Conservation (phyloP, 179 eudicot genomes). For the Silene vulgaris region DNA sequence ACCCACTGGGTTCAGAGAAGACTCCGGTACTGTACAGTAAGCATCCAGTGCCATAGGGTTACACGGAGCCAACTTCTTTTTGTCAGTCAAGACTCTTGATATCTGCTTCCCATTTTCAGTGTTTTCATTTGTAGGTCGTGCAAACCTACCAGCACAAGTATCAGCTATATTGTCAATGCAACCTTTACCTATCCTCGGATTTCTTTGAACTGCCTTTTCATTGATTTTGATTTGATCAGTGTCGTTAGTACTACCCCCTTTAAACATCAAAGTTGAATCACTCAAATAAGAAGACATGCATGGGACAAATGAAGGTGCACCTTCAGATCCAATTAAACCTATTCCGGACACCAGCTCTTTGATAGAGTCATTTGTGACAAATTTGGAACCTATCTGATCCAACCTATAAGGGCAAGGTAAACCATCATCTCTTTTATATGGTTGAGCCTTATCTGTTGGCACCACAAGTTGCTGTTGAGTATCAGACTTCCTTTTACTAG, state of each 20-base stretch:
- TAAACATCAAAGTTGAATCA: conserved; percentile 43
- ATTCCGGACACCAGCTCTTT: conserved; percentile 58
- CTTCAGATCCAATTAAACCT: conserved; percentile 63
- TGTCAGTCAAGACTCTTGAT: conserved; percentile 12
- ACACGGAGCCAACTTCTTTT: conserved; percentile 24
- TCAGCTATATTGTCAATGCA: conserved; percentile 21
- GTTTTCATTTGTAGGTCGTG: conserved; percentile 17
- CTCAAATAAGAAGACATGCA: conserved; percentile 35
- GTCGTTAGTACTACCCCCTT: conserved; percentile 18
- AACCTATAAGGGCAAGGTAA: conserved; percentile 53
- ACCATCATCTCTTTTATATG: conserved; percentile 32
- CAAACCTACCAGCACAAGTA: conserved; percentile 14
- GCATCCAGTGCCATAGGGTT: conserved; percentile 27
- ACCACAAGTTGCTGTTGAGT: conserved; percentile 22
- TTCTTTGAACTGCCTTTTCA: conserved; percentile 26
- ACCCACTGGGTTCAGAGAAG: conserved; percentile 56
- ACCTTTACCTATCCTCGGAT: conserved; percentile 18
- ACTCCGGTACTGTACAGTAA: conserved; percentile 46
- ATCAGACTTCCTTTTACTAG: conserved; percentile 26
- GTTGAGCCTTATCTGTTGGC: conserved; percentile 25
- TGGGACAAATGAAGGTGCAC: conserved; percentile 50
- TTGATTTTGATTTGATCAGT: conserved; percentile 18
- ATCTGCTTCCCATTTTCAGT: conserved; percentile 20
- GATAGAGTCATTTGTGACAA: conserved; percentile 53
- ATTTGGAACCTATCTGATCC: conserved; percentile 62